These are phyloP conservation scores for Stygiomarasmius scandens DNA, from an alignment of 1,284 basidiomycete genomes.

Conservation along the genomic window DNA sequence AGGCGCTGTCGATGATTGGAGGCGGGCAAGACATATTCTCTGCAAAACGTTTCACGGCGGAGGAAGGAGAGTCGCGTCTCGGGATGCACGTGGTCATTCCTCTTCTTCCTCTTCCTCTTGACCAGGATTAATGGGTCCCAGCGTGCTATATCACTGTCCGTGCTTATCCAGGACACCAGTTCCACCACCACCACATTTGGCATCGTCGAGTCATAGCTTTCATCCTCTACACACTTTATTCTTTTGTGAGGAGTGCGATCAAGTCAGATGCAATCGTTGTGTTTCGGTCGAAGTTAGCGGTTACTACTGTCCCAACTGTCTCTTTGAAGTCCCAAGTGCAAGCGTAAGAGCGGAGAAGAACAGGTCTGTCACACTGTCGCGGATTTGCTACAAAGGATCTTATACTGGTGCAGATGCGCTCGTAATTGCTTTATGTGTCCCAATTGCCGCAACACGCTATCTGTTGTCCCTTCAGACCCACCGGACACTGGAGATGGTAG, in stretches of 20 bases:
- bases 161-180: constrained; percentile 62
- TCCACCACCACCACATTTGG: constrained; percentile 74
- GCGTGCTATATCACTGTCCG: constrained; percentile 71
- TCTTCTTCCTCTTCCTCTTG: no score
- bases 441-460: constrained; percentile 85
- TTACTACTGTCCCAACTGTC: constrained; percentile 97
- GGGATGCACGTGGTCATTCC: no score
- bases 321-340: constrained; percentile 98
- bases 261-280: constrained; percentile 90
- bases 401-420: constrained; percentile 71
- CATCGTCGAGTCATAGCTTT: constrained; percentile 76
- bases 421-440: constrained; percentile 98
- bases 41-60: no score
- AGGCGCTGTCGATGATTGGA: no score
- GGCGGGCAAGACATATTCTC: no score
- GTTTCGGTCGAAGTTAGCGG: constrained; percentile 92
- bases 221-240: constrained; percentile 86
- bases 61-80: no score
- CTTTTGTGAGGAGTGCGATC: constrained; percentile 99
- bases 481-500: constrained; percentile 62
- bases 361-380: constrained; percentile 50
- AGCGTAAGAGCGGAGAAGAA: constrained; percentile 97
- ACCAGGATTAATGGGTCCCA: constrained; percentile 56
- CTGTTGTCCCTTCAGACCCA: constrained; percentile 87
- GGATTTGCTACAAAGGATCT: neutral